These are phyloP conservation scores for Schizonepeta tenuifolia DNA, from an alignment of 257 asterid genomes.

Conservation along the genomic window DNA sequence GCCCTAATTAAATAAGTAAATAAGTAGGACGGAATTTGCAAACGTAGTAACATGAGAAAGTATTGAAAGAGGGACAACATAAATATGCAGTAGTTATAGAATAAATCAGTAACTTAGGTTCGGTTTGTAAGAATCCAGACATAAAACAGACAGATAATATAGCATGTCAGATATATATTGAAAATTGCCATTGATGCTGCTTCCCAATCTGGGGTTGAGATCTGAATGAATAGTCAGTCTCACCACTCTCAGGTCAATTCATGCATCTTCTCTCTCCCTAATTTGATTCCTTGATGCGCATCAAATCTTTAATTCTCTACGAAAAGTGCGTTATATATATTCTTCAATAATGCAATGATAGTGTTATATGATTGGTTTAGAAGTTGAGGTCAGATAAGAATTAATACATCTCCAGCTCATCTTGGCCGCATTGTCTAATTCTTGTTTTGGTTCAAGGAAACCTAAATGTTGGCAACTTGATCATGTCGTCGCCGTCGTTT, in stretches of 20 bases:
- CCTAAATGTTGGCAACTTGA: constrained; percentile 13
- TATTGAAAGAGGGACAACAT: constrained; percentile 13
- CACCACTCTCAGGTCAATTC: constrained; percentile 36
- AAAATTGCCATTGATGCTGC: constrained; percentile 30
- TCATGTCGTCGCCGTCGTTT: neutral
- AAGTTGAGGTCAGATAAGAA: neutral
- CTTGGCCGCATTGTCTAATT: constrained; percentile 1
- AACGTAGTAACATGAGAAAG: neutral
- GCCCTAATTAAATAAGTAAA: neutral
- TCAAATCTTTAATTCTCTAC: constrained; percentile 8
- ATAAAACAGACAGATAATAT: constrained; percentile 11
- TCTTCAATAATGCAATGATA: constrained; percentile 30
- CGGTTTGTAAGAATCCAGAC: neutral
- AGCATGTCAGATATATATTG: constrained; percentile 27
- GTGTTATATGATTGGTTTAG: constrained; percentile 27
- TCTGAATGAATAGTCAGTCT: constrained; percentile 25
- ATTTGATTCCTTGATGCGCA: constrained; percentile 27
- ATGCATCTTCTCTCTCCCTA: constrained; percentile 27
- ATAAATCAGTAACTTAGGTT: constrained; percentile 1
- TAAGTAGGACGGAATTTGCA: neutral
- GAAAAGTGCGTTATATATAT: constrained; percentile 13
- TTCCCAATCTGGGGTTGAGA: constrained; percentile 25
- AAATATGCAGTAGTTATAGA: constrained; percentile 22
- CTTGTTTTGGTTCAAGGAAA: constrained; percentile 24
- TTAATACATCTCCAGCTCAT: constrained; percentile 36